phyloP scores from a whole-genome alignment of 2,329 filamentous ascomycete species.

The Neofusicoccum sp. region DNA sequence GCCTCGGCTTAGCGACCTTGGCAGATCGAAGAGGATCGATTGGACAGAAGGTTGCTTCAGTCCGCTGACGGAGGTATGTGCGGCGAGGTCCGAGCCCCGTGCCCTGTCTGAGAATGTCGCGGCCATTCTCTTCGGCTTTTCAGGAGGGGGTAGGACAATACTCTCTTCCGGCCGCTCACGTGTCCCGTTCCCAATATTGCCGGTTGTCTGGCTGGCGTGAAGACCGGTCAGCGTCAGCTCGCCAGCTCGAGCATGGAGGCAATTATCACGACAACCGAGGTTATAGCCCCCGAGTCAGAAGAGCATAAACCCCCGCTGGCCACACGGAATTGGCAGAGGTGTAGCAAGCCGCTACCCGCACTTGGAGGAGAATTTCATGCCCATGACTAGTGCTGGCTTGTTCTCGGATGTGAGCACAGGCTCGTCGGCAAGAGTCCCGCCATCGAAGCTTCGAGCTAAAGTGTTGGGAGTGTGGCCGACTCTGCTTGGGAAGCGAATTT shows the following conservation, averaged over 20 bases:
- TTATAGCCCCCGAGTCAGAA: constrained; percentile 1
- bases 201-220: background rate
- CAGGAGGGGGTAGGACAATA: background rate
- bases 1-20: constrained; percentile 4
- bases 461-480: background rate
- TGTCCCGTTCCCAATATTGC: background rate
- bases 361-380: background rate
- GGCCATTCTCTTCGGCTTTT: background rate
- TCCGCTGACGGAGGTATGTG: background rate
- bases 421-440: background rate
- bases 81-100: constrained; percentile 9
- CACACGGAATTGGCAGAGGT: background rate
- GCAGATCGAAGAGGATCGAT: constrained; percentile 14
- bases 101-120: background rate
- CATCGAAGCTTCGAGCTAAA: background rate
- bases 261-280: background rate
- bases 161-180: background rate
- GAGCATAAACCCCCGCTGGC: background rate
- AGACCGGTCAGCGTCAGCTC: background rate
- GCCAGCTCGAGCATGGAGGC: background rate
- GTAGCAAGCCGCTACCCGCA: background rate
- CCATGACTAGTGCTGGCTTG: background rate
- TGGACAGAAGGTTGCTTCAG: background rate
- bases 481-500: background rate
- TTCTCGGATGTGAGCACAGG: background rate